Conservation (phyloP, 2,329 filamentous ascomycete genomes). For the Cadophora luteo-olivacea region DNA sequence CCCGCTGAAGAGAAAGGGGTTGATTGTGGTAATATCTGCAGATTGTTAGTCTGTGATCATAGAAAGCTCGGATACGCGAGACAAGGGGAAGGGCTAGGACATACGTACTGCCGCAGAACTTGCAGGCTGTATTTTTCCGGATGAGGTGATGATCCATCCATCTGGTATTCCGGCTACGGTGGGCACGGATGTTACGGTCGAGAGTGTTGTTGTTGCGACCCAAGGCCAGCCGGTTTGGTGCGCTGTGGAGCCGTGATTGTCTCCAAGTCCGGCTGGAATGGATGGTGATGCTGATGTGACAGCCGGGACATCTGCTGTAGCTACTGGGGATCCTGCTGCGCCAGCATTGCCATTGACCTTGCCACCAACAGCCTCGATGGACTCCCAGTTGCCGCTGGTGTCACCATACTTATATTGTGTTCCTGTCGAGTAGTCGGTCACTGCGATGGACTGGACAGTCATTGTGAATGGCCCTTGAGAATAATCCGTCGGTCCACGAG, state of each 20-base stretch:
- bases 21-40: constrained; percentile 54
- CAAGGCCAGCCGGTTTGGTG: constrained; percentile 72
- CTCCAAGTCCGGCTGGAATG: constrained; percentile 73
- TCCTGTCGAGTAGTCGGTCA: constrained; percentile 94
- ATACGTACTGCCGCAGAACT: constrained; percentile 72
- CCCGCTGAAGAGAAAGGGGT: constrained; percentile 56
- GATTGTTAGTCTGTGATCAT: constrained; percentile 35
- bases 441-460: constrained; percentile 75
- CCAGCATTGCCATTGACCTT: constrained; percentile 69
- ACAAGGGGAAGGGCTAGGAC: constrained; percentile 44
- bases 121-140: constrained; percentile 80
- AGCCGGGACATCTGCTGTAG: constrained; percentile 65
- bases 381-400: constrained; percentile 77
- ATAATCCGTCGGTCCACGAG: constrained; percentile 86
- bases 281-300: constrained; percentile 66
- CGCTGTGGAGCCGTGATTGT: constrained; percentile 59
- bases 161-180: constrained; percentile 66
- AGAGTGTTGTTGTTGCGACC: constrained; percentile 62
- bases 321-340: constrained; percentile 48
- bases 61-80: constrained; percentile 19
- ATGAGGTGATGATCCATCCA: constrained; percentile 81
- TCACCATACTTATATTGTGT: constrained; percentile 83
- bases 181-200: constrained; percentile 50
- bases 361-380: constrained; percentile 83
- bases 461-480: constrained; percentile 83